Evolutionary conservation across 2,329 filamentous ascomycete genomes (phyloP).

Genomic region (Emergomyces africanus): DNA sequence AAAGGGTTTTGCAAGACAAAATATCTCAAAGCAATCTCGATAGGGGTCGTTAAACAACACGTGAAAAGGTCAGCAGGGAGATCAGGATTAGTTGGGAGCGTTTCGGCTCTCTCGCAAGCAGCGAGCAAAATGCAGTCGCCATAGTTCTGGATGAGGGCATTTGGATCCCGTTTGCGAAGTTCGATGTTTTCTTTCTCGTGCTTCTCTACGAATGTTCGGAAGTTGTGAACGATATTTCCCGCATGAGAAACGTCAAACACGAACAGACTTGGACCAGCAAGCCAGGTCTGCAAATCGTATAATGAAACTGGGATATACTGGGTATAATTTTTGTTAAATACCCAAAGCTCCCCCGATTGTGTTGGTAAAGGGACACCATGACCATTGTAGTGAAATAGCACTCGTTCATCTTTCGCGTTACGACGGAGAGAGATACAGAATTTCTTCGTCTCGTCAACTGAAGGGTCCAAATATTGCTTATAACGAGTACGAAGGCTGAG

Average conservation of each 20-base stretch:
- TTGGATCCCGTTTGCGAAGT: slow-evolving; percentile 60
- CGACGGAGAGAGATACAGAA: slow-evolving; percentile 81
- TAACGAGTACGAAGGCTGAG: slow-evolving; percentile 91
- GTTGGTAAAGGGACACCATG: slow-evolving; percentile 96
- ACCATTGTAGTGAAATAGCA: slow-evolving; percentile 97
- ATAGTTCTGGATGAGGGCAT: slow-evolving; percentile 50
- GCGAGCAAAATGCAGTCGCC: slow-evolving; percentile 85
- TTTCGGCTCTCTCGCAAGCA: slow-evolving; percentile 81
- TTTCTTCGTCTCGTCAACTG: slow-evolving; percentile 93
- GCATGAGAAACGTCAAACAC: slow-evolving; percentile 98
- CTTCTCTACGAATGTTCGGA: slow-evolving; percentile 87
- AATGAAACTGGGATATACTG: slow-evolving; percentile 96
- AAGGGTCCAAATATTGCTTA: slow-evolving; percentile 92
- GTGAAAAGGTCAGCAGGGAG: slow-evolving; percentile 93
- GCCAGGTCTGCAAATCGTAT: slow-evolving; percentile 90
- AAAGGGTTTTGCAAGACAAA: slow-evolving; percentile 89
- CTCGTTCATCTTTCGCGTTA: slow-evolving; percentile 90
- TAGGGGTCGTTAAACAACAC: slow-evolving; percentile 88
- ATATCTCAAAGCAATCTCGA: slow-evolving; percentile 93
- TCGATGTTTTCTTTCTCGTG: slow-evolving; percentile 84
- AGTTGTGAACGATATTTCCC: slow-evolving; percentile 89
- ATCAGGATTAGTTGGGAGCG: slow-evolving; percentile 84
- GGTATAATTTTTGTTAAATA: slow-evolving; percentile 97
- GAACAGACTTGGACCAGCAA: slow-evolving; percentile 88
- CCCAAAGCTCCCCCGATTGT: slow-evolving; percentile 94